Percentiles rank a stretch among this genome's conserved stretches.
phyloP scores from a whole-genome alignment of 2,329 filamentous ascomycete genomes.

The Thielaviopsis musarum region DNA sequence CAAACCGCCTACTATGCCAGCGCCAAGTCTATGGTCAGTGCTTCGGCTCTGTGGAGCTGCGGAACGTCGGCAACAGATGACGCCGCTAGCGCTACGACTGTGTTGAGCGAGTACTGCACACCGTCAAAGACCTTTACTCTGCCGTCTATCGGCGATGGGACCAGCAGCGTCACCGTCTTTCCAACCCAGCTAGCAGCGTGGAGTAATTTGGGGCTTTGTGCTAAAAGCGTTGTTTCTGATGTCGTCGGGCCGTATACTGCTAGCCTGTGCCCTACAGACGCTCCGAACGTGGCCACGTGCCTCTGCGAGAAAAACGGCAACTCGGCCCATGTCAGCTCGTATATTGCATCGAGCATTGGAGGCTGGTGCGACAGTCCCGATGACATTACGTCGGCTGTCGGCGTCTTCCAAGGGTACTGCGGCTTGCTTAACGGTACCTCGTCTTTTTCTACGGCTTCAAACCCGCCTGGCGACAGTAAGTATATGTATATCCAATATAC shows the following conservation, averaged over 20 bases:
- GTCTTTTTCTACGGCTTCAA: conserved; percentile 27
- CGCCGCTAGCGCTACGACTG: conserved; percentile 27
- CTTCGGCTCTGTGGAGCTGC: conserved; percentile 26
- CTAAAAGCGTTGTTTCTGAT: conserved; percentile 22
- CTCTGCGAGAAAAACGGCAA: conserved; percentile 35
- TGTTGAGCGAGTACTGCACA: conserved; percentile 32
- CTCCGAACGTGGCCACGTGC: conserved; percentile 30
- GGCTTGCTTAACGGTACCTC: conserved; percentile 31
- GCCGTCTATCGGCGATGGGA: conserved; percentile 24
- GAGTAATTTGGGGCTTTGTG: conserved; percentile 27
- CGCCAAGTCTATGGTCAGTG: conserved; percentile 23
- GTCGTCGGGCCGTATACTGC: conserved; percentile 16
- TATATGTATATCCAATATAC: conserved; percentile 12
- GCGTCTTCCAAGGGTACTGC: conserved; percentile 35
- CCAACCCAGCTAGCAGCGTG: conserved; percentile 32
- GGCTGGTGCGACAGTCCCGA: conserved; percentile 29
- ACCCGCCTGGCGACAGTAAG: conserved; percentile 35
- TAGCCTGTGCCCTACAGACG: conserved; percentile 22
- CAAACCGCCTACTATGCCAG: conserved; percentile 26
- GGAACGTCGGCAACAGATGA: conserved; percentile 31
- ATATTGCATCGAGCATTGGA: conserved; percentile 27
- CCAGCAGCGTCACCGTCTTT: conserved; percentile 26
- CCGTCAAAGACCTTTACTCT: conserved; percentile 26
- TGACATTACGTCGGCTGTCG: conserved; percentile 25
- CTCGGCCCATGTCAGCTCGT: conserved; percentile 24